A percentile compares a stretch with the other conserved stretches of the same genome.
Conservation (phyloP, 148 eudicot species). For the Amaranthus cruentus region DNA sequence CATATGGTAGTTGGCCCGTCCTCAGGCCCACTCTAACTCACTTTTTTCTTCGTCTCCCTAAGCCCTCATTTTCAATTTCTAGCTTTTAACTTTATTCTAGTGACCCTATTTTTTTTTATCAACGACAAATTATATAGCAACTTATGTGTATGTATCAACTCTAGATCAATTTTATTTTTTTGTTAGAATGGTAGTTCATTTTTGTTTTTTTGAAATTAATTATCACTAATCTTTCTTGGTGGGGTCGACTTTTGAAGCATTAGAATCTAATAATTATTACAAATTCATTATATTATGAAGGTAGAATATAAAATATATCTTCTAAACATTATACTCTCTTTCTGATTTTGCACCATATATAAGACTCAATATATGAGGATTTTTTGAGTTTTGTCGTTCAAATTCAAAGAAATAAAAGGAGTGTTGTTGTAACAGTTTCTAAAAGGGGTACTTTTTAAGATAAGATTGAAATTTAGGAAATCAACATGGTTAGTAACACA, state of each 20-base stretch:
- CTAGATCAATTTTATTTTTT: neutral
- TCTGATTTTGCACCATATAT: too few species aligned
- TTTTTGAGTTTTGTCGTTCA: too few species aligned
- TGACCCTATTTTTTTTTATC: neutral
- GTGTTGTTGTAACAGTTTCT: too few species aligned
- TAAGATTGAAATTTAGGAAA: neutral
- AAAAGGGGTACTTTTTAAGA: neutral
- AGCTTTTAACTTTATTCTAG: neutral
- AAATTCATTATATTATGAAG: neutral
- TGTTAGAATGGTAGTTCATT: neutral
- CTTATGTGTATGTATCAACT: neutral
- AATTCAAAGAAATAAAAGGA: too few species aligned
- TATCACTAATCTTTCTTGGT: neutral
- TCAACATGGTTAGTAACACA: neutral
- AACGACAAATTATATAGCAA: neutral
- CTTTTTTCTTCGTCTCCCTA: conserved; percentile 25
- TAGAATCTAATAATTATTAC: neutral
- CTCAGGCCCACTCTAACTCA: conserved; percentile 34
- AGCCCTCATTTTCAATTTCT: conserved; percentile 2
- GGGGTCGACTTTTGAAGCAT: neutral
- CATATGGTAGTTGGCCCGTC: conserved; percentile 86
- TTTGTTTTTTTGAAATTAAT: neutral
- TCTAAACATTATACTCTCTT: too few species aligned
- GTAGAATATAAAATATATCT: neutral
- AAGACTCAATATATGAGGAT: too few species aligned